These are phyloP conservation scores for Cryptococcus jaspeensis DNA, from an alignment of 1,284 basidiomycete species.

Conservation along the genomic window DNA sequence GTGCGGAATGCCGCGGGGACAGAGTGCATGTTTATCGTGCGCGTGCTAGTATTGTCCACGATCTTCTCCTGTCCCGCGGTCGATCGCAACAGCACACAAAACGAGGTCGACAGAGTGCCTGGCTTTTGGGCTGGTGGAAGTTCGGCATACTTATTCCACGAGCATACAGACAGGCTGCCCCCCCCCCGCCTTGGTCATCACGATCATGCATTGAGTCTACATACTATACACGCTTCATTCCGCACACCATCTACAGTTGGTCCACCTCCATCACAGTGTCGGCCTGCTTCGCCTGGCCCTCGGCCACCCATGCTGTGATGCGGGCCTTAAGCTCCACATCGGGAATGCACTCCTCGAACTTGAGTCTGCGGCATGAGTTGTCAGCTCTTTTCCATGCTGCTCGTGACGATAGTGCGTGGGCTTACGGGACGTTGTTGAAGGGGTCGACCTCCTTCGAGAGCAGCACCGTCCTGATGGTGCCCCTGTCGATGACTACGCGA, in stretches of 20 bases:
- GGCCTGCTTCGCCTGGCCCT: conserved; percentile 48
- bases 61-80: too few species aligned
- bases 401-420: background rate
- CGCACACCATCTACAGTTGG: conserved; percentile 18
- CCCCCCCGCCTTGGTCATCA: background rate
- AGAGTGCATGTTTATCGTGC: too few species aligned
- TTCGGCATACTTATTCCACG: background rate
- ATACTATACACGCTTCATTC: background rate
- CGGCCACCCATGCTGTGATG: conserved; percentile 63
- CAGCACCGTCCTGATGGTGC: conserved; percentile 93
- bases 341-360: conserved; percentile 77
- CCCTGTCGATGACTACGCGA: conserved; percentile 73
- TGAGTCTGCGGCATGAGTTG: conserved; percentile 51
- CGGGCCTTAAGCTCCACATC: conserved; percentile 63
- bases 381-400: background rate
- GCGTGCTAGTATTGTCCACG: too few species aligned
- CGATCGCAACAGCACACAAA: too few species aligned
- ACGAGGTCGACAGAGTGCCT: too few species aligned
- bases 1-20: too few species aligned
- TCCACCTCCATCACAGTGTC: conserved; percentile 46
- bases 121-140: too few species aligned
- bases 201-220: background rate
- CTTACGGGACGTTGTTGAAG: conserved; percentile 74
- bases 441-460: conserved; percentile 88
- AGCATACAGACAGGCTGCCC: too few species aligned